phyloP scores from a whole-genome alignment of 2,329 filamentous ascomycete species.

The Calonectria multiphialidica region DNA sequence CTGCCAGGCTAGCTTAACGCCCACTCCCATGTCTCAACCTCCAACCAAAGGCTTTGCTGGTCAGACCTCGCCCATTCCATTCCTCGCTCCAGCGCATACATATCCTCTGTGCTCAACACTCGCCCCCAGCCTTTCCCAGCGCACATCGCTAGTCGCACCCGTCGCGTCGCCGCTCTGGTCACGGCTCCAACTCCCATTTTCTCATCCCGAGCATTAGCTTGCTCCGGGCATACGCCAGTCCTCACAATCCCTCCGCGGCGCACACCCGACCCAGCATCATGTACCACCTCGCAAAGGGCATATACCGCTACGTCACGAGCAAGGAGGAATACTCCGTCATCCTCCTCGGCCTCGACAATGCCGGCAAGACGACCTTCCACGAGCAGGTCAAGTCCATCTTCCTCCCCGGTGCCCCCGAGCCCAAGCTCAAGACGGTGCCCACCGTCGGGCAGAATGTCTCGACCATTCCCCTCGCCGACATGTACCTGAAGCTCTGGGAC shows the following conservation, averaged over 20 bases:
- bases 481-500: slow-evolving; percentile 99
- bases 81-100: neutral
- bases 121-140: neutral
- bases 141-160: neutral
- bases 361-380: slow-evolving; percentile 97
- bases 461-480: slow-evolving; percentile 89
- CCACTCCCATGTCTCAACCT: neutral
- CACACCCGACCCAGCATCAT: slow-evolving; percentile 59
- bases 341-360: slow-evolving; percentile 96
- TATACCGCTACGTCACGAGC: slow-evolving; percentile 95
- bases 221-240: neutral
- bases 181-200: neutral
- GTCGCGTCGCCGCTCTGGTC: neutral
- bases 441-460: slow-evolving; percentile 98
- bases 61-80: neutral
- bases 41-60: neutral
- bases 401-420: slow-evolving; percentile 71
- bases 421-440: slow-evolving; percentile 87
- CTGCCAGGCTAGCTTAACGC: neutral
- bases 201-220: slow-evolving; percentile 11
- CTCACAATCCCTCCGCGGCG: neutral
- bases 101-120: neutral
- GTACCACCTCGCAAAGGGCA: slow-evolving; percentile 96
- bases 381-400: slow-evolving; percentile 95
- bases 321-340: slow-evolving; percentile 99